These are phyloP conservation scores for Pleurotus platypus DNA, from an alignment of 768 basidiomycete genomes.

Conservation along the genomic window DNA sequence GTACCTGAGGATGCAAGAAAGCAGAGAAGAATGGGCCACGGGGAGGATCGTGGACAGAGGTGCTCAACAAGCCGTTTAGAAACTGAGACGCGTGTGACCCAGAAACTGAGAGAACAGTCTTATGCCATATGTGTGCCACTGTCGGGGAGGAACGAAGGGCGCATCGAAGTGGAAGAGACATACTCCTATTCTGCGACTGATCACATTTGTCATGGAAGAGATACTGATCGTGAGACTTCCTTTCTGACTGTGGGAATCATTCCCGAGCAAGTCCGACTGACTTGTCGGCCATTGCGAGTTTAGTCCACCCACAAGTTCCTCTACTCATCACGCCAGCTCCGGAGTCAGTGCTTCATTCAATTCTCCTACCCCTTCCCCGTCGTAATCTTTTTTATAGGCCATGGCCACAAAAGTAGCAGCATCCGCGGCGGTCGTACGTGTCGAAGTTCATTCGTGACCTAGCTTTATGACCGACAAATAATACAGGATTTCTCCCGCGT, in stretches of 20 bases:
- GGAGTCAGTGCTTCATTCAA: not conserved
- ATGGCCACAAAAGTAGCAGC: constrained; percentile 15
- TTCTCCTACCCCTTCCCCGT: not conserved
- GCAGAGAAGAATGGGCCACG: constrained; percentile 62
- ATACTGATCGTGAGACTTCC: not conserved
- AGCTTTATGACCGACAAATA: constrained; percentile 4
- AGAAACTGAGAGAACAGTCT: constrained; percentile 69
- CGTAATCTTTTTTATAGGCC: not conserved
- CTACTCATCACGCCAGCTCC: not conserved
- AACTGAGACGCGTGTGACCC: constrained; percentile 82
- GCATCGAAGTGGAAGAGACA: constrained; percentile 37
- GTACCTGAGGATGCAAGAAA: constrained; percentile 77
- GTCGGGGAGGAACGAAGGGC: constrained; percentile 46
- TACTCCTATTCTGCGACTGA: constrained; percentile 8
- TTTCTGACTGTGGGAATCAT: not conserved
- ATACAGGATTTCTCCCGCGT: constrained; percentile 79
- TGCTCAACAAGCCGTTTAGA: constrained; percentile 73
- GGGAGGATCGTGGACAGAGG: constrained; percentile 38
- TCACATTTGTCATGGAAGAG: not conserved
- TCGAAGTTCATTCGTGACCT: too few species aligned
- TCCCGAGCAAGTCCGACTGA: constrained; percentile 1
- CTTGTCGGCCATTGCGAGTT: not conserved
- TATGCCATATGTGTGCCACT: constrained; percentile 59
- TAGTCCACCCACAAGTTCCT: not conserved
- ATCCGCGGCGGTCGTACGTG: constrained; percentile 12